Percentiles rank a stretch among this genome's conserved stretches.
Evolutionary conservation across 108 stramenopile species (phyloP).

Genomic region (Cyclostephanos invisitatus): DNA sequence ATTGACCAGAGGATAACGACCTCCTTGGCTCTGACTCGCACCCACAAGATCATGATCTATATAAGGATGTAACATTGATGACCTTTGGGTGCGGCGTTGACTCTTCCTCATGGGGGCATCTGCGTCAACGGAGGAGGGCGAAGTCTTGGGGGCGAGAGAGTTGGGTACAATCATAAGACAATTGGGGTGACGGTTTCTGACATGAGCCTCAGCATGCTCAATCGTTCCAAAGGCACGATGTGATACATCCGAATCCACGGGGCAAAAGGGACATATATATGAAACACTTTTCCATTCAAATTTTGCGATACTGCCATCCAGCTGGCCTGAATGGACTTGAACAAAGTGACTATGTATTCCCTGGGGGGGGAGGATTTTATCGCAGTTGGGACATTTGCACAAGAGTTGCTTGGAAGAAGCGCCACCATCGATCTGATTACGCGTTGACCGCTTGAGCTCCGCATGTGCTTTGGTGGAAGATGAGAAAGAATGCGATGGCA

Average conservation of each 20-base stretch:
- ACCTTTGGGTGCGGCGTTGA: background rate
- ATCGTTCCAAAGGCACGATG: slow-evolving; percentile 14
- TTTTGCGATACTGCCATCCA: background rate
- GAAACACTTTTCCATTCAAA: slow-evolving; percentile 20
- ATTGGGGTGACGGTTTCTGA: slow-evolving; percentile 1
- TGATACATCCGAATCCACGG: background rate
- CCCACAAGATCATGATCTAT: background rate
- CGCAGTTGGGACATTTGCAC: slow-evolving; percentile 4
- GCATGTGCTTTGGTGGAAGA: background rate
- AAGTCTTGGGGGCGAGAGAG: background rate
- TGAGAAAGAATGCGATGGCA: background rate
- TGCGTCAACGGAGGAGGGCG: background rate
- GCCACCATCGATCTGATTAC: background rate
- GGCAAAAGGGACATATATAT: slow-evolving; percentile 28
- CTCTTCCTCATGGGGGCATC: slow-evolving; percentile 3
- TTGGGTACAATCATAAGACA: slow-evolving; percentile 14
- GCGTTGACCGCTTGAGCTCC: background rate
- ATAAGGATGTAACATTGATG: background rate
- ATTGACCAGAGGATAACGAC: background rate
- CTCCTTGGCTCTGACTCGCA: background rate
- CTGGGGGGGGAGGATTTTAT: background rate
- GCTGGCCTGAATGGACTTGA: slow-evolving; percentile 3
- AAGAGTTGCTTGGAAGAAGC: slow-evolving; percentile 4
- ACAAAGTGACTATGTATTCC: background rate
- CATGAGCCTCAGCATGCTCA: slow-evolving; percentile 15